These are phyloP conservation scores for Pleurotus platypus DNA, from an alignment of 768 basidiomycete species.

Conservation along the genomic window DNA sequence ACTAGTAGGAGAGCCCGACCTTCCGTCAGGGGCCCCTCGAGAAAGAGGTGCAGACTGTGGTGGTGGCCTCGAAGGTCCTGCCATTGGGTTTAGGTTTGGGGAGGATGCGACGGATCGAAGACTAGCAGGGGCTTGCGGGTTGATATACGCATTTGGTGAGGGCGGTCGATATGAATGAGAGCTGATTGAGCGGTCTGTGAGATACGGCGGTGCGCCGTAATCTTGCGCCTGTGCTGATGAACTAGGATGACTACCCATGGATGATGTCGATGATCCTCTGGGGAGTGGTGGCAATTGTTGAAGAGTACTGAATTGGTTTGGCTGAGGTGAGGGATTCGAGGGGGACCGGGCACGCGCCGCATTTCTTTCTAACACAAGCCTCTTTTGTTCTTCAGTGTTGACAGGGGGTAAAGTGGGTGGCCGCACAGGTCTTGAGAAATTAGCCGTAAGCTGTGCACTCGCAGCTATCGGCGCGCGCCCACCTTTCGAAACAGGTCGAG, in stretches of 20 bases:
- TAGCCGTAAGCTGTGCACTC: slow-evolving; percentile 37
- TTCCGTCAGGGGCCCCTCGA: slow-evolving; percentile 31
- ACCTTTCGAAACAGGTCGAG: slow-evolving; percentile 14
- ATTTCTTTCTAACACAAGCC: slow-evolving; percentile 59
- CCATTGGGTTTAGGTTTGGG: slow-evolving; percentile 5
- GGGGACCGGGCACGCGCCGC: slow-evolving; percentile 27
- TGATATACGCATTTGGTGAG: slow-evolving; percentile 3
- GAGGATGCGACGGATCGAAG: not conserved
- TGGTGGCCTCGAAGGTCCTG: slow-evolving; percentile 5
- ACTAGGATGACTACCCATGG: not conserved
- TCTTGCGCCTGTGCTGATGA: not conserved
- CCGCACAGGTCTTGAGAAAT: slow-evolving; percentile 65
- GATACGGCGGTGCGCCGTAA: not conserved
- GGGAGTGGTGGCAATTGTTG: slow-evolving; percentile 9
- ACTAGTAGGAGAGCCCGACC: slow-evolving; percentile 33
- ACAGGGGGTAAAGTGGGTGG: slow-evolving; percentile 32
- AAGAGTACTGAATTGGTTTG: slow-evolving; percentile 6
- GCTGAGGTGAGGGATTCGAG: slow-evolving; percentile 15
- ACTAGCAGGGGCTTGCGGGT: not conserved
- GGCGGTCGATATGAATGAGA: not conserved
- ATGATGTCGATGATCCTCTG: slow-evolving; percentile 11
- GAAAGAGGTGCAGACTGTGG: slow-evolving; percentile 17
- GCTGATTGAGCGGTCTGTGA: not conserved
- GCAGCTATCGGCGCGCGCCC: slow-evolving; percentile 39
- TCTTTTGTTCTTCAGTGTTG: slow-evolving; percentile 39